Conservation (phyloP, 257 asterid species). For the Echites panduratus region DNA sequence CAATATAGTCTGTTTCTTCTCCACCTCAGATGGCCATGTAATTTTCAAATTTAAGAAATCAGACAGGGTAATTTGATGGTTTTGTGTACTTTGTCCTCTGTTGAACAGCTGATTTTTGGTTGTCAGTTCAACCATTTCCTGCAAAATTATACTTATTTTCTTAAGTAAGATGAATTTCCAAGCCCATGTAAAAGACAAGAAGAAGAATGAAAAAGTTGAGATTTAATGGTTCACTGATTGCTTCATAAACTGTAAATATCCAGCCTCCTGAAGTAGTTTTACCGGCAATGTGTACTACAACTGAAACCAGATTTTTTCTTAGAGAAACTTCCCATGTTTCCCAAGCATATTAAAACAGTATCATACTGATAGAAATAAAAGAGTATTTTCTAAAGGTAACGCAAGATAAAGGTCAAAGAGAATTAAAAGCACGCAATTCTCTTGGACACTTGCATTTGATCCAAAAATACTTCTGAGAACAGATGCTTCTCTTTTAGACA, state of each 20-base stretch:
- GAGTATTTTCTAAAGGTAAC: background rate
- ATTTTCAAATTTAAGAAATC: constrained; percentile 54
- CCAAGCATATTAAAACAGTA: background rate
- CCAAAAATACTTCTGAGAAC: background rate
- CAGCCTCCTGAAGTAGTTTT: background rate
- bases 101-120: constrained; percentile 34
- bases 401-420: background rate
- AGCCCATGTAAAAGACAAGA: background rate
- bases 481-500: background rate
- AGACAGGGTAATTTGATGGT: constrained; percentile 42
- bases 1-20: constrained; percentile 28
- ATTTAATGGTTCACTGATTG: constrained; percentile 1
- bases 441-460: background rate
- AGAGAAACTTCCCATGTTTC: background rate
- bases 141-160: constrained; percentile 30
- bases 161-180: constrained; percentile 9
- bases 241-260: background rate
- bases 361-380: background rate
- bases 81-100: constrained; percentile 42
- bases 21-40: constrained; percentile 46
- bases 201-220: background rate
- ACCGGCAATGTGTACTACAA: background rate
- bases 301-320: background rate
- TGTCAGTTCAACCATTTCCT: constrained; percentile 61
- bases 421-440: background rate